These are phyloP conservation scores for Evansstolkia leycettana DNA, from an alignment of 495 filamentous ascomycete genomes.

Conservation along the genomic window DNA sequence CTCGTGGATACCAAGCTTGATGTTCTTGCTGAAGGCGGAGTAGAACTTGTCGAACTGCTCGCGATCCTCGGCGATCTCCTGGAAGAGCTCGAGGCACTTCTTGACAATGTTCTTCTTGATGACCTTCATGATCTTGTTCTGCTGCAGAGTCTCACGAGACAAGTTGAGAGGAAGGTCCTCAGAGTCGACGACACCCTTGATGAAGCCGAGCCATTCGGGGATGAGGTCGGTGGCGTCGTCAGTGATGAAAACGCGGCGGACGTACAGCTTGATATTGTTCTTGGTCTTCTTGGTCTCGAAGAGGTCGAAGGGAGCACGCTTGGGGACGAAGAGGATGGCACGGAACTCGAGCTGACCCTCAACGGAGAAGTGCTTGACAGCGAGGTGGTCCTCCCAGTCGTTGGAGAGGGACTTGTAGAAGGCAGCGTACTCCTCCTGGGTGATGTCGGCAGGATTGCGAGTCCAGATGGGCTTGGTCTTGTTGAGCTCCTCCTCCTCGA, in stretches of 20 bases:
- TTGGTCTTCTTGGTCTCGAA: slow-evolving; percentile 99
- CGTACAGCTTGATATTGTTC: slow-evolving; percentile 99
- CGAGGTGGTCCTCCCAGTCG: slow-evolving; percentile 99
- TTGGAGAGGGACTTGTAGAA: slow-evolving; percentile 99
- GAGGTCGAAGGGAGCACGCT: slow-evolving; percentile 98
- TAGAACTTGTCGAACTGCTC: slow-evolving; percentile 99
- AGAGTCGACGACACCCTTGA: slow-evolving; percentile 99
- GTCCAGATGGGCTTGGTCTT: slow-evolving; percentile 99
- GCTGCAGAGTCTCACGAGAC: slow-evolving; percentile 98
- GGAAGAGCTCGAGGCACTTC: slow-evolving; percentile 99
- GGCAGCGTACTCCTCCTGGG: slow-evolving; percentile 87
- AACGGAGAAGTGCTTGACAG: slow-evolving; percentile 99
- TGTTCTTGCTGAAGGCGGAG: slow-evolving; percentile 98
- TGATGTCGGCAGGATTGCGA: slow-evolving; percentile 92
- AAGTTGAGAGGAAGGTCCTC: slow-evolving; percentile 98
- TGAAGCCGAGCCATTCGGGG: slow-evolving; percentile 96
- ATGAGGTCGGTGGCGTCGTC: slow-evolving; percentile 98
- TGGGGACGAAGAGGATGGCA: slow-evolving; percentile 97
- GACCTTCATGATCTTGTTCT: slow-evolving; percentile 99
- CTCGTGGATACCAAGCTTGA: slow-evolving; percentile 99
- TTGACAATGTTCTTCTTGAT: slow-evolving; percentile 99
- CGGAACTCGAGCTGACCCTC: slow-evolving; percentile 99
- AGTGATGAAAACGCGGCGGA: slow-evolving; percentile 99
- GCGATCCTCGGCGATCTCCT: slow-evolving; percentile 96
- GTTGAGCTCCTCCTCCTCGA: slow-evolving; percentile 98